Percentiles rank a stretch among this genome's conserved stretches.
Evolutionary conservation across 2,329 filamentous ascomycete species (phyloP).

Genomic region (Colletotrichum godetiae): DNA sequence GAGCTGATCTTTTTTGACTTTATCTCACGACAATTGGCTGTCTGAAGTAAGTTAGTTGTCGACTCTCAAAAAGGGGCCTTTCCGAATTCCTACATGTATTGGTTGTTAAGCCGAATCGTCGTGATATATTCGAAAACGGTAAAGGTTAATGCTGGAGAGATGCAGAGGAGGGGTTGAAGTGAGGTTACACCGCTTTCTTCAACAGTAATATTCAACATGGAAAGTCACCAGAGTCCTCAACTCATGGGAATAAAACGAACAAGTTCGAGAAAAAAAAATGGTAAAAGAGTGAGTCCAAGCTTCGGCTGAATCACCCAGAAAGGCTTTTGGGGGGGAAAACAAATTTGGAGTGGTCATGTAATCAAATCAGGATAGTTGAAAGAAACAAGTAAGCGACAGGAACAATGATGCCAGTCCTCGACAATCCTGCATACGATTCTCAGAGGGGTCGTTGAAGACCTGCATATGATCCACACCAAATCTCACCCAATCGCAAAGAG

Average conservation of each 20-base stretch:
- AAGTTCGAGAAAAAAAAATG: no score
- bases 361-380: not conserved
- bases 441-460: not conserved
- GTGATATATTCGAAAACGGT: not conserved
- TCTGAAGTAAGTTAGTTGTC: no score
- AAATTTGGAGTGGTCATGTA: not conserved
- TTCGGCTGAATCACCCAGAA: not conserved
- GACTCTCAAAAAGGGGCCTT: not conserved
- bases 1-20: no score
- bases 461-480: conserved; percentile 25
- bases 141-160: not conserved
- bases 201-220: not conserved
- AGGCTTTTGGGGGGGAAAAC: not conserved
- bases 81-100: not conserved
- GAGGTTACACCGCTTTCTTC: not conserved
- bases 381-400: not conserved
- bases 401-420: not conserved
- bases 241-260: not conserved
- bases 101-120: not conserved
- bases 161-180: not conserved
- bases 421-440: not conserved
- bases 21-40: no score
- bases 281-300: not conserved
- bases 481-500: conserved; percentile 24
- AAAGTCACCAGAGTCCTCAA: not conserved